Evolutionary conservation across 768 basidiomycete species (phyloP), one percentile per base, ranked within the genome.

Genomic region (Pleurotus djamor): DNA sequence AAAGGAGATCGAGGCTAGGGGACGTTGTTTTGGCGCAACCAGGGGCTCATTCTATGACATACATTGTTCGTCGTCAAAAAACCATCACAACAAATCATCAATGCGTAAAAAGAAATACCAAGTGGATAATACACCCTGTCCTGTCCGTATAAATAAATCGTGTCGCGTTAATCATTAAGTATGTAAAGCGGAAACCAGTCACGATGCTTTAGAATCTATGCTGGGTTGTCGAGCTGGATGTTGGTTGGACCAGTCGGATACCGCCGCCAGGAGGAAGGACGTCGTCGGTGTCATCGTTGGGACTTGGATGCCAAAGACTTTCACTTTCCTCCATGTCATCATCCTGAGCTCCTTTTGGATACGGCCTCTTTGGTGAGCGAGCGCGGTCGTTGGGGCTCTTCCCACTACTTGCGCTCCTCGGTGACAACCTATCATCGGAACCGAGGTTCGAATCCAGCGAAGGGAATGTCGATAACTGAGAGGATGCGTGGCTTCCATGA

Each of bases 301-400:
- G 21, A 28, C 21, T 59, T 41, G 66, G 70, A 33, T 70, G 69
- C 82, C 81, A 85, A 57, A 89, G 64, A 51, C 84, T 79, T 54
- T 81, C 68, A 57, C 83, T 84, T 72, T 89, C 88, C 58, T 88
- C 88, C 51, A 69, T 67, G 55, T 89, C 88, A 64, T 85, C 83
- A 3, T 79, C 76, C 0, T 76, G 79, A 28, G 65, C 70, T n/a
- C 77, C 79, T 55, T 74, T 77, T 4, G 82, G 81, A 60, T 86
- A 84, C 13, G 48, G 52, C 45, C 72, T 74, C 67, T 78, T 75
- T 50, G 72, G 70, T 33, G 75, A 71, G 61, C 77, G 71, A 33
- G 74, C 70, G 32, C 75, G 71, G 17, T 69, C 58, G 57, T 57
- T 54, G 51, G 59, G 41, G 63, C 63, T 67, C 63, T 28, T 28